A percentile compares a stretch with the other conserved stretches of the same genome.
Conservation (phyloP, 495 filamentous ascomycete genomes). For the Hypoxylon crocopeplum region DNA sequence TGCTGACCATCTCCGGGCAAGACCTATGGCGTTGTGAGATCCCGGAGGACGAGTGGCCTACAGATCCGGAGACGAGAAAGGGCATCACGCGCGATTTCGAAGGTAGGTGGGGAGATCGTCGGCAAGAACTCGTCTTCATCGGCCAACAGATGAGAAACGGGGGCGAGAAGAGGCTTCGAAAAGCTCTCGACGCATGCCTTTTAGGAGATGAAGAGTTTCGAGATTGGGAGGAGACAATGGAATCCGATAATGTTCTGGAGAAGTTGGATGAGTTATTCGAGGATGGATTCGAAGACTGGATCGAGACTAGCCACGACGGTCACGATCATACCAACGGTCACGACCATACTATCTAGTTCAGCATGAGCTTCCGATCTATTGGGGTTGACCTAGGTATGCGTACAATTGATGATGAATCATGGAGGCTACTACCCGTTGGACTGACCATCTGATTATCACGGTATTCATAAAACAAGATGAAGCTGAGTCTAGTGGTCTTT, state of each 20-base stretch:
- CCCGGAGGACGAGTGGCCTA: slow-evolving; percentile 50
- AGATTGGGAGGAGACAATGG: slow-evolving; percentile 59
- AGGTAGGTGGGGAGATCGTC: slow-evolving; percentile 63
- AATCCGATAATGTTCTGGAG: slow-evolving; percentile 44
- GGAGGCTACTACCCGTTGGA: too few relatives aligned
- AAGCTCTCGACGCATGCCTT: slow-evolving; percentile 58
- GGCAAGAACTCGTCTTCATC: slow-evolving; percentile 67
- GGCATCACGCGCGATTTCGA: slow-evolving; percentile 34
- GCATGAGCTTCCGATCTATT: background rate
- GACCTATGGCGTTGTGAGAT: slow-evolving; percentile 62
- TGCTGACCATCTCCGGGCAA: slow-evolving; percentile 62
- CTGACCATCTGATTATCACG: too few relatives aligned
- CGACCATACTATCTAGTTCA: background rate
- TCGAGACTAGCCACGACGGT: slow-evolving; percentile 50
- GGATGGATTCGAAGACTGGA: slow-evolving; percentile 66
- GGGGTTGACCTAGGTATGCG: background rate
- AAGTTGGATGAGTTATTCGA: slow-evolving; percentile 55
- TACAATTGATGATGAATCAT: too few relatives aligned
- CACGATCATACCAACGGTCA: slow-evolving; percentile 44
- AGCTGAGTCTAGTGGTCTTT: too few relatives aligned
- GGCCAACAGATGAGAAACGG: slow-evolving; percentile 53
- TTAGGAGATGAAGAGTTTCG: slow-evolving; percentile 57
- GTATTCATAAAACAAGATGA: too few relatives aligned
- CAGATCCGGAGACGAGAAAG: slow-evolving; percentile 20
- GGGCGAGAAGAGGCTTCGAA: slow-evolving; percentile 46